Evolutionary conservation across 306 rosid species (phyloP).

Genomic region (Prunus persica): Prunus_persica_NCBIv2 NC_034010.1:30225001-30225500

Average conservation of each 20-base stretch:
- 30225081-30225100: neutral
- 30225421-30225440: constrained; percentile 84
- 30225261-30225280: neutral
- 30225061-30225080: neutral
- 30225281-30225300: neutral
- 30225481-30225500: constrained; percentile 41
- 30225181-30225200: neutral
- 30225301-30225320: neutral
- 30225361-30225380: neutral
- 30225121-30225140: neutral
- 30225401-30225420: constrained; percentile 88
- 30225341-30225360: neutral
- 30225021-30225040: neutral
- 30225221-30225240: neutral
- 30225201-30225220: neutral
- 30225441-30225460: constrained; percentile 46
- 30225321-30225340: constrained; percentile 7
- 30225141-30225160: neutral
- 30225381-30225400: neutral
- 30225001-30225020: neutral
- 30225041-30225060: neutral
- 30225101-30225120: neutral
- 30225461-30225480: constrained; percentile 39
- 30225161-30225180: neutral
- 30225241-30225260: neutral